Conservation (phyloP, 1,284 basidiomycete genomes). For the Coniophora puteana region DNA sequence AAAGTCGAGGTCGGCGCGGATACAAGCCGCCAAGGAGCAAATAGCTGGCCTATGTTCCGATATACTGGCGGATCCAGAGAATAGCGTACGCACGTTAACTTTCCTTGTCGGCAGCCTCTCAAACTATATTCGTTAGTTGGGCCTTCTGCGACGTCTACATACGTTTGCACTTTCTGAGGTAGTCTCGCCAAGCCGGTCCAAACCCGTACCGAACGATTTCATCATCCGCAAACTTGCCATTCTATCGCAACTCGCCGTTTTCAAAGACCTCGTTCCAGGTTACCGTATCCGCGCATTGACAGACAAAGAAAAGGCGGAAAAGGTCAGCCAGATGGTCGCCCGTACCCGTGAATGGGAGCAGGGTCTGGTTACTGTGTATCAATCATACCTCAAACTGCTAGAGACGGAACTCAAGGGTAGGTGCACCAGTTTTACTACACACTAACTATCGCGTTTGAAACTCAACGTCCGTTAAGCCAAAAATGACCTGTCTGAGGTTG, state of each 20-base stretch:
- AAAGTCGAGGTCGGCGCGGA: conserved; percentile 63
- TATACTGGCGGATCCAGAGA: conserved; percentile 83
- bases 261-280: conserved; percentile 93
- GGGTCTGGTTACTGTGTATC: conserved; percentile 88
- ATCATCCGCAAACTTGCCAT: conserved; percentile 87
- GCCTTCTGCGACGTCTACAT: conserved; percentile 81
- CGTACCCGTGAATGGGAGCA: conserved; percentile 95
- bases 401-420: conserved; percentile 87
- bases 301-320: conserved; percentile 88
- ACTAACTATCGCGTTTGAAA: conserved; percentile 16
- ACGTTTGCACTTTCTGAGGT: conserved; percentile 79
- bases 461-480: conserved; percentile 47
- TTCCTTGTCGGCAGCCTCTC: conserved; percentile 9
- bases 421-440: conserved; percentile 18
- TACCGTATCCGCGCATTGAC: conserved; percentile 87
- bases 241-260: conserved; percentile 90
- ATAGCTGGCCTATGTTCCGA: conserved; percentile 88
- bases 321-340: conserved; percentile 92
- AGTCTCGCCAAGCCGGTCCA: conserved; percentile 58
- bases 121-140: conserved; percentile 53
- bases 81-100: conserved; percentile 53
- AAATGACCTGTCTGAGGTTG: conserved; percentile 66
- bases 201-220: conserved; percentile 74
- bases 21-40: conserved; percentile 85
- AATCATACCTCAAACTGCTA: conserved; percentile 81